Evolutionary conservation across 2,329 filamentous ascomycete genomes (phyloP).

Genomic region (Trematosphaeria pertusa): DNA sequence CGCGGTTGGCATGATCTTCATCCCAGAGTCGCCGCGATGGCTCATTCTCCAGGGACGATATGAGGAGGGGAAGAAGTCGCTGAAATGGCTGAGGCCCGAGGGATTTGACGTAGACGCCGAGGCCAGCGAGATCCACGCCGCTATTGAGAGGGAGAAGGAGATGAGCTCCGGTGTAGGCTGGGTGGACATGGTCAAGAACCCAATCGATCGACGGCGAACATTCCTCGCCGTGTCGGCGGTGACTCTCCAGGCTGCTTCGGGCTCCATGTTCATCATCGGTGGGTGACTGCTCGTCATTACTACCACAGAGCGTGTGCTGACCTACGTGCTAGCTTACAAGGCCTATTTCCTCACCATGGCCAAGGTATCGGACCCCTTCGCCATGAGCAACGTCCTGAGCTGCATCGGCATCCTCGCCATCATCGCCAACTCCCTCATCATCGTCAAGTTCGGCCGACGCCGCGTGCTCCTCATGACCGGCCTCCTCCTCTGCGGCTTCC

Average conservation of each 20-base stretch:
- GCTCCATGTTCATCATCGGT: slow-evolving; percentile 52
- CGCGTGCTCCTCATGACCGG: slow-evolving; percentile 61
- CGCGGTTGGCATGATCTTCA: slow-evolving; percentile 43
- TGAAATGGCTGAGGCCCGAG: slow-evolving; percentile 44
- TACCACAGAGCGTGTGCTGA: background rate
- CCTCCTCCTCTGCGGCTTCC: slow-evolving; percentile 59
- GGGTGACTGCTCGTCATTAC: slow-evolving; percentile 27
- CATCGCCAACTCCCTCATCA: slow-evolving; percentile 61
- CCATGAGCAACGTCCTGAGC: slow-evolving; percentile 63
- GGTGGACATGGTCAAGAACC: slow-evolving; percentile 47
- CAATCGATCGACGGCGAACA: slow-evolving; percentile 44
- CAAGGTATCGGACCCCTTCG: slow-evolving; percentile 61
- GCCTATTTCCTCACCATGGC: slow-evolving; percentile 69
- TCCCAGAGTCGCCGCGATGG: slow-evolving; percentile 43
- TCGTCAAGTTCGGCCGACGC: slow-evolving; percentile 61
- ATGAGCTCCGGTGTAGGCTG: slow-evolving; percentile 35
- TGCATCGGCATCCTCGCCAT: slow-evolving; percentile 63
- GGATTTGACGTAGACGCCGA: slow-evolving; percentile 49
- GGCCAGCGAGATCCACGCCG: slow-evolving; percentile 37
- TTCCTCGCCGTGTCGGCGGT: slow-evolving; percentile 44
- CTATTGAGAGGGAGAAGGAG: slow-evolving; percentile 44
- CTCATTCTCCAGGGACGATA: slow-evolving; percentile 40
- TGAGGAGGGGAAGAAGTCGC: slow-evolving; percentile 46
- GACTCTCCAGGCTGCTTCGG: slow-evolving; percentile 46
- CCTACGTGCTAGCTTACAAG: slow-evolving; percentile 37